phyloP scores from a whole-genome alignment of 2,329 filamentous ascomycete genomes.

The Ascochyta rabiei region DNA sequence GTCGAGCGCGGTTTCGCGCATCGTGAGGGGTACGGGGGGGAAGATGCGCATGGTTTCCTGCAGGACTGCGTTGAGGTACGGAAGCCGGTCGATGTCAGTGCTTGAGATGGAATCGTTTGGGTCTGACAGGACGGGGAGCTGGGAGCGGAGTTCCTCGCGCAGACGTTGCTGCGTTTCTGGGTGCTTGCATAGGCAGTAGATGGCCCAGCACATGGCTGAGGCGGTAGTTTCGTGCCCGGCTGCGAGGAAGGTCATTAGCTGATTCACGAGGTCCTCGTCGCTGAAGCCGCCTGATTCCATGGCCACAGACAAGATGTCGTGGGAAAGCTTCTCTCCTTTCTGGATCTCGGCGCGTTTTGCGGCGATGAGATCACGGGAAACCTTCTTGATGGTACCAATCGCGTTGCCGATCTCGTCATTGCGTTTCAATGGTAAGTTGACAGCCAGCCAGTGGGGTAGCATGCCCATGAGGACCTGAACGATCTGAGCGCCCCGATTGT shows the following conservation, averaged over 20 bases:
- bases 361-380: conserved; percentile 71
- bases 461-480: conserved; percentile 66
- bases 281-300: conserved; percentile 75
- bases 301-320: conserved; percentile 82
- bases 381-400: conserved; percentile 56
- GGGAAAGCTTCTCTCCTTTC: conserved; percentile 54
- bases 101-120: conserved; percentile 54
- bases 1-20: conserved; percentile 68
- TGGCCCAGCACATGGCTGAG: conserved; percentile 59
- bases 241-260: conserved; percentile 88
- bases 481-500: conserved; percentile 57
- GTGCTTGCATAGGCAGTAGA: conserved; percentile 59
- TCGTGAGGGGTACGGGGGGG: conserved; percentile 72
- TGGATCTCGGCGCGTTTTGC: conserved; percentile 68
- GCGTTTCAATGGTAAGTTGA: conserved; percentile 69
- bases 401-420: conserved; percentile 59
- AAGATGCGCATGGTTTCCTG: conserved; percentile 77
- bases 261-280: conserved; percentile 82
- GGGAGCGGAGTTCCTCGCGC: conserved; percentile 56
- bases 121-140: conserved; percentile 52
- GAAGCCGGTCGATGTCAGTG: conserved; percentile 71
- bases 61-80: conserved; percentile 77
- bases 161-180: conserved; percentile 57
- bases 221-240: conserved; percentile 68
- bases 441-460: conserved; percentile 67